Base-by-base conservation (phyloP, 371 early-diverging fungal species). In the Mortierella sp. region DNA sequence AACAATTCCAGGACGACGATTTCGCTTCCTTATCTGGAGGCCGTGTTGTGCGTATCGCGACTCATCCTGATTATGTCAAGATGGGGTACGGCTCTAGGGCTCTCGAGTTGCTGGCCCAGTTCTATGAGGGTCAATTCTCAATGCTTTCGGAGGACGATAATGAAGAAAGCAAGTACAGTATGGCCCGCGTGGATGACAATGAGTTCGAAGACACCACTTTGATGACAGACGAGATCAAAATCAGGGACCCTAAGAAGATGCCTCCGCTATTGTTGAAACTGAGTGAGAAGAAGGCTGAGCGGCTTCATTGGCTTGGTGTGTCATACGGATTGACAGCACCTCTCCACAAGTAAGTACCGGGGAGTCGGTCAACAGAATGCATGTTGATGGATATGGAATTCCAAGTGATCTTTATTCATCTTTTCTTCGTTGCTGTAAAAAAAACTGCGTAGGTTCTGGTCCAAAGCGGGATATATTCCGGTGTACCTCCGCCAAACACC, bases 41-140 rank as follows among this genome's bases (percentile, higher is more conserved):
- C 16, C 92, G 99, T 61, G 90, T 99, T n/a, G 98, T 99, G n/a
- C 94, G 99, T 61, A 98, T 99, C 66, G 99, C 99, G 31, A 97
- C 99, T 1, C 98, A 98, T 81, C 99, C 99, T 7, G 98, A 98
- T 64, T 98, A 96, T 76, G 86, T 91, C 51, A 88, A 93, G 67
- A 99, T 98, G 99, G 99, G 99, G 5, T 99, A 98, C 81, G 99
- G 99, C 2, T 82, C 89, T 21, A 86, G 94, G 19, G 95, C 97
- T 8, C 79, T 99, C 30, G 91, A 94, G 46, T 84, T 91, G 51
- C 82, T 99, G 34, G 88, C 89, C n/a, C 84, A 90, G 43, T 96
- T 92, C 80, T 97, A 95, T 82, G 86, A 89, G 74, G 95, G 96
- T 31, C 84, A 93, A 71, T 87, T 93, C 62, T 80, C 86, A 42